Conservation (phyloP, 2,329 filamentous ascomycete genomes). For the Penicillium sp. region DNA sequence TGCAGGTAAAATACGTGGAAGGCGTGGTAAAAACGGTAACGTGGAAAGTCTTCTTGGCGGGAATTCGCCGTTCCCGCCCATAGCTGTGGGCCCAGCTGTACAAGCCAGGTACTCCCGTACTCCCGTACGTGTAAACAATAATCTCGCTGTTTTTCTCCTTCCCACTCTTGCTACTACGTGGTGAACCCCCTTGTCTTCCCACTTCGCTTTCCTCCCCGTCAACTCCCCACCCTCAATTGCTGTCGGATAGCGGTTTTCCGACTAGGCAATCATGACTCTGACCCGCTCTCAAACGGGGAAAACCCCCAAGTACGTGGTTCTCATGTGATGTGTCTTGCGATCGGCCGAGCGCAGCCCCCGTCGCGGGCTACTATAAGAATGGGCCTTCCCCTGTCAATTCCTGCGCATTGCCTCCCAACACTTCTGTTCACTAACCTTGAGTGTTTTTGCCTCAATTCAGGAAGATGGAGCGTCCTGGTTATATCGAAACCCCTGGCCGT, state of each 20-base stretch:
- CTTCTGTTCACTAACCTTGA: slow-evolving; percentile 11
- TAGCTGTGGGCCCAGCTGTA: slow-evolving; percentile 9
- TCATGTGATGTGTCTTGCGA: slow-evolving; percentile 15
- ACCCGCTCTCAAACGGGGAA: slow-evolving; percentile 56
- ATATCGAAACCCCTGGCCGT: slow-evolving; percentile 54
- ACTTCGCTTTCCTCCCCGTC: not conserved
- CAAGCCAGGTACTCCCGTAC: slow-evolving; percentile 7
- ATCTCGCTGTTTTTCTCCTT: slow-evolving; percentile 17
- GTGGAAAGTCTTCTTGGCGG: slow-evolving; percentile 7
- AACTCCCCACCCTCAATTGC: slow-evolving; percentile 8
- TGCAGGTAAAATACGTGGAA: slow-evolving; percentile 8
- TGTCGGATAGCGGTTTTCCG: slow-evolving; percentile 22
- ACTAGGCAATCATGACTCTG: slow-evolving; percentile 42
- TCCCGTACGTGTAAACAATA: slow-evolving; percentile 22
- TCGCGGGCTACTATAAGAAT: slow-evolving; percentile 14
- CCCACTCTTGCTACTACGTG: slow-evolving; percentile 7
- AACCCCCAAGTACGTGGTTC: slow-evolving; percentile 50
- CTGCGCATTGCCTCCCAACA: not conserved
- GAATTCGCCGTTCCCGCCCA: slow-evolving; percentile 3
- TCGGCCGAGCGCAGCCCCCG: slow-evolving; percentile 11
- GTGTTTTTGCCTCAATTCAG: slow-evolving; percentile 35
- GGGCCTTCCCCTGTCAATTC: slow-evolving; percentile 1
- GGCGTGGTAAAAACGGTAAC: not conserved
- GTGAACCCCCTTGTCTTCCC: slow-evolving; percentile 6
- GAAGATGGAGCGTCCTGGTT: slow-evolving; percentile 54